phyloP scores from a whole-genome alignment of 768 basidiomycete species.

The Lentinus brumalis region DNA sequence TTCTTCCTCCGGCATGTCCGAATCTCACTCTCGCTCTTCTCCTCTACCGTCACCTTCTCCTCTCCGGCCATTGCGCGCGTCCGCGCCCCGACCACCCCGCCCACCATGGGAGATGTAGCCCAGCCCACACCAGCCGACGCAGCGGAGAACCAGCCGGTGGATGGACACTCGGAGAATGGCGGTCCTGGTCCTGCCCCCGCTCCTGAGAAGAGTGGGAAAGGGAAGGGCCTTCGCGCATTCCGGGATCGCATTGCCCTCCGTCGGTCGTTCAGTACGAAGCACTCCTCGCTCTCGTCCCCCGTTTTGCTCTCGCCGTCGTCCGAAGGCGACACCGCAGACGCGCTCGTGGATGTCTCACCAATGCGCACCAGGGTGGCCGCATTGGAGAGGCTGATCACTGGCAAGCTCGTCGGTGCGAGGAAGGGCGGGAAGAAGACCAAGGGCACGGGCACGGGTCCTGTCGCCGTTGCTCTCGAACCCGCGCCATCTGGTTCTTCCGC shows the following conservation, averaged over 20 bases:
- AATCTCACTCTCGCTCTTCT: neutral
- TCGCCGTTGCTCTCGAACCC: constrained; percentile 3
- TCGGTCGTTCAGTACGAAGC: constrained; percentile 16
- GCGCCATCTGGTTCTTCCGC: neutral
- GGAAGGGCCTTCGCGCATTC: constrained; percentile 14
- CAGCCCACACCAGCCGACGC: neutral
- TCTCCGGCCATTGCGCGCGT: neutral
- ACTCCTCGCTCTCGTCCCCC: constrained; percentile 15
- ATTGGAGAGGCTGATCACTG: constrained; percentile 26
- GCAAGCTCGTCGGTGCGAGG: constrained; percentile 7
- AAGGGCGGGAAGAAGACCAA: constrained; percentile 19
- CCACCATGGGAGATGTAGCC: neutral
- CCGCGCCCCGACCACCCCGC: neutral
- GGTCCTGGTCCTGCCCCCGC: neutral
- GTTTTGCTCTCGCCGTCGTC: neutral
- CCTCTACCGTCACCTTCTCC: constrained; percentile 1
- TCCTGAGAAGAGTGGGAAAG: constrained; percentile 8
- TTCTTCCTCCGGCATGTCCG: neutral
- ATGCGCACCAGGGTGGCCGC: constrained; percentile 17
- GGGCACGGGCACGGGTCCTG: neutral
- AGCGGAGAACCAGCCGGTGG: neutral
- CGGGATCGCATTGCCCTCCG: constrained; percentile 15
- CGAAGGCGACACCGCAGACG: neutral
- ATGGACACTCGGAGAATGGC: neutral
- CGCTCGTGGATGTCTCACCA: neutral